Percentiles rank a stretch among this genome's conserved stretches.
These are phyloP conservation scores for Mucor saturninus DNA, from an alignment of 371 early-diverging fungal genomes.

Conservation along the genomic window DNA sequence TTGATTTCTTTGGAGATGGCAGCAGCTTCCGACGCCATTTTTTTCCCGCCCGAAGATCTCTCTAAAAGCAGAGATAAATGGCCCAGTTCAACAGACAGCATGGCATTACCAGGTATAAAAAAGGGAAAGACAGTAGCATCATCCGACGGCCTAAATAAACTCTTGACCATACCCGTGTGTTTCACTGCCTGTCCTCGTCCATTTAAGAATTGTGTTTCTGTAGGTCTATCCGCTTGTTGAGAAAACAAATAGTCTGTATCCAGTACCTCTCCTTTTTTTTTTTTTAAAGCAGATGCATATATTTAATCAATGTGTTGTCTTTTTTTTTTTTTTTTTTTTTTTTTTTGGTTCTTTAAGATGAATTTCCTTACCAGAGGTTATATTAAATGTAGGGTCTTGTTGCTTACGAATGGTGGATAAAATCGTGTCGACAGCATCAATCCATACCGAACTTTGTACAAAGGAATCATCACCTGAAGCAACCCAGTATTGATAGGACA, in stretches of 20 bases:
- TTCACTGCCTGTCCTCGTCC: conserved; percentile 62
- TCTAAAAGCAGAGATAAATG: conserved; percentile 37
- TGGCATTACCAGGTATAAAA: conserved; percentile 72
- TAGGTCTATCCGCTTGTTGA: conserved; percentile 46
- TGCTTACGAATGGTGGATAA: conserved; percentile 37
- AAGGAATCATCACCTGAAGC: conserved; percentile 47
- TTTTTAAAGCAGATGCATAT: neutral
- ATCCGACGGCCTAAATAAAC: conserved; percentile 70
- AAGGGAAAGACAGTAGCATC: conserved; percentile 68
- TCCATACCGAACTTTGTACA: conserved; percentile 36
- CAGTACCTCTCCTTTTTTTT: conserved; percentile 20
- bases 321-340: neutral
- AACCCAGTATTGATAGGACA: conserved; percentile 52
- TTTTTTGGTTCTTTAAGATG: neutral
- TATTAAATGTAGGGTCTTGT: conserved; percentile 49
- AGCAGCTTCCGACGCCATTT: conserved; percentile 22
- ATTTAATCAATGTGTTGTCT: neutral
- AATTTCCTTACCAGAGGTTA: conserved; percentile 27
- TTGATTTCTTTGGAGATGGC: conserved; percentile 55
- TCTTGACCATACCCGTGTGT: conserved; percentile 64
- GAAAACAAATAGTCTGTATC: conserved; percentile 34
- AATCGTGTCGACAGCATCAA: conserved; percentile 41
- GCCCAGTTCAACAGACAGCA: conserved; percentile 63
- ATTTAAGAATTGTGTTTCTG: conserved; percentile 61
- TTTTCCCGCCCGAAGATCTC: conserved; percentile 2